Evolutionary conservation across 2,329 filamentous ascomycete genomes (phyloP), one percentile per base, ranked within the genome.

Genomic region (Monosporascus ibericus): DNA sequence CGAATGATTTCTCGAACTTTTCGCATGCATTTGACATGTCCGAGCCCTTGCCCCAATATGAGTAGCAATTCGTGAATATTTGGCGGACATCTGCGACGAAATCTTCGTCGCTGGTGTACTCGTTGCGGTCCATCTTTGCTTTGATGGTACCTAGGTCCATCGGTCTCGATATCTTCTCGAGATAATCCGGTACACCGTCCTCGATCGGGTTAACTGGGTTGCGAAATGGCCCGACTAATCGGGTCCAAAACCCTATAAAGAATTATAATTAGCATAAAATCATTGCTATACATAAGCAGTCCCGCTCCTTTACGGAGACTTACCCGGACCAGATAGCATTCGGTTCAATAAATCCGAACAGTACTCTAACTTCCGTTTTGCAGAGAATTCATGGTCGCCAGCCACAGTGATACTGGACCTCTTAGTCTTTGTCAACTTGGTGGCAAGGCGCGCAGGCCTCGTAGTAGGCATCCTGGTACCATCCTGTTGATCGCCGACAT

Each of bases 71-170:
- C 25, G 75, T 68, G 53, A 85, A 85, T 37, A 86, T 85, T 61
- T 82, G 79, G 6, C 79, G 76, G 61, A 85, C 75, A 65, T 86
- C 82, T 3, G 65, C 67, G 38, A 76, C 64, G 58, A 85, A 85
- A 49, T 82, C 78, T 3, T 76, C 72, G 7, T 80, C 75, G 48
- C 68, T 72, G 3, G 52, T 61, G 63, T 86, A 86, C 58, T 77
- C 74, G 20, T 65, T 67, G 15, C 66, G 63, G 51, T 84, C 78
- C 76, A 85, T 81, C 67, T 84, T 85, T 47, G 56, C 65, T 65
- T 84, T 83, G 68, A 85, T 78, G 2, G 79, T 84, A 44, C 68
- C 71, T 3, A 86, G 74, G 58, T 84, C 81, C 81, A 86, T 85
- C 0, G 82, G 82, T 48, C 70, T 74, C 66, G 78, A 80, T 53